These are phyloP conservation scores for Backusella parvicylindrica DNA, from an alignment of 192 early-diverging fungal species.

Conservation along the genomic window DNA sequence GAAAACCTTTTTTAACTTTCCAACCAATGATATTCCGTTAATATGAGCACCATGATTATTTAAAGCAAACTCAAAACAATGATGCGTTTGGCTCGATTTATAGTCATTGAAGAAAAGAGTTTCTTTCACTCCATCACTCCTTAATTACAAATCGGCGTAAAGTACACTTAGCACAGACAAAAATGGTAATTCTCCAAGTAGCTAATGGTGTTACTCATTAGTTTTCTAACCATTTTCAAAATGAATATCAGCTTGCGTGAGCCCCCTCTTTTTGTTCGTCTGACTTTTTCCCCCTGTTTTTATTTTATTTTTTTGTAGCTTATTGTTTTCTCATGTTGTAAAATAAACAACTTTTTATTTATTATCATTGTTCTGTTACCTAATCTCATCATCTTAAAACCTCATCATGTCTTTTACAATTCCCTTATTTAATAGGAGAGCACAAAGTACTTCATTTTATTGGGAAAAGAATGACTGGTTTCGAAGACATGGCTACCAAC, in stretches of 20 bases:
- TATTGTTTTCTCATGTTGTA: neutral
- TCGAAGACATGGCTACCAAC: constrained; percentile 26
- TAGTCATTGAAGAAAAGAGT: neutral
- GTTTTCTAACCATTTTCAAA: neutral
- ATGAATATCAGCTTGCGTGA: neutral
- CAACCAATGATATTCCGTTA: neutral
- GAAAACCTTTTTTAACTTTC: neutral
- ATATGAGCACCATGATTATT: neutral
- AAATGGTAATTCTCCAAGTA: neutral
- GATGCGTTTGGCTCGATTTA: neutral
- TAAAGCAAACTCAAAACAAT: neutral
- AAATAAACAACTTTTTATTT: neutral
- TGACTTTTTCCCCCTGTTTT: neutral
- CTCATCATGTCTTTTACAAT: neutral
- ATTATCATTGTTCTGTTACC: neutral
- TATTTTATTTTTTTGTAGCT: neutral
- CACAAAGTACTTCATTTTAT: neutral
- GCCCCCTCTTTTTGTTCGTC: neutral
- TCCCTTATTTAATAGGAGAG: neutral
- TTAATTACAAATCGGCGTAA: neutral
- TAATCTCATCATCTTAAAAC: neutral
- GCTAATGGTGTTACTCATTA: neutral
- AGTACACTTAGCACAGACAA: neutral
- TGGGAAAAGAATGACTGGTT: constrained; percentile 32
- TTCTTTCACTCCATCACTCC: neutral